A percentile compares a stretch with the other conserved stretches of the same genome.
Evolutionary conservation across 2,329 filamentous ascomycete genomes (phyloP).

Genomic region (Hypoxylon sp.): DNA sequence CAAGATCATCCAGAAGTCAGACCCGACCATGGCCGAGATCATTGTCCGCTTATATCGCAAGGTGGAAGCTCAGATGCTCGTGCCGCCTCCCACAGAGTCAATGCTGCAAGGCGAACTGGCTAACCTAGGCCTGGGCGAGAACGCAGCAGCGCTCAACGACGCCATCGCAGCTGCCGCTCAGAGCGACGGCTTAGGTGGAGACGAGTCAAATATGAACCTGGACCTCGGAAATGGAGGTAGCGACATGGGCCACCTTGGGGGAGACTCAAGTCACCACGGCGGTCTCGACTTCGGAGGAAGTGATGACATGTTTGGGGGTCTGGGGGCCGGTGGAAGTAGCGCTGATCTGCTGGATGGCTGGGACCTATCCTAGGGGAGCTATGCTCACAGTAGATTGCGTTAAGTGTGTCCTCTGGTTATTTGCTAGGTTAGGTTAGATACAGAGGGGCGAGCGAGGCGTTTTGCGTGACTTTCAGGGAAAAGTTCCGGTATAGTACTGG

Average conservation of each 20-base stretch:
- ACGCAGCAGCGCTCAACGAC: conserved; percentile 59
- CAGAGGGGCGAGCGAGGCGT: conserved; percentile 27
- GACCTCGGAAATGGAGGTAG: conserved; percentile 57
- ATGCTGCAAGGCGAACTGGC: conserved; percentile 63
- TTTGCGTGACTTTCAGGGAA: conserved; percentile 1
- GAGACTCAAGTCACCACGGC: conserved; percentile 55
- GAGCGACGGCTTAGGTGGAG: conserved; percentile 56
- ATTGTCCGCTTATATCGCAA: conserved; percentile 74
- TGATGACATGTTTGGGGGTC: conserved; percentile 62
- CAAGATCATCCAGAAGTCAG: conserved; percentile 69
- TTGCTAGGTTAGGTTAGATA: neutral
- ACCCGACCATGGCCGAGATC: conserved; percentile 71
- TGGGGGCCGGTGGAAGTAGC: conserved; percentile 48
- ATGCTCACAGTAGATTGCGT: neutral
- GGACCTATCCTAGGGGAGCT: conserved; percentile 47
- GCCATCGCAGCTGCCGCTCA: conserved; percentile 62
- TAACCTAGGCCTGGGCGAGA: conserved; percentile 58
- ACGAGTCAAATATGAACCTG: conserved; percentile 58
- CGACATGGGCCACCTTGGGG: conserved; percentile 55
- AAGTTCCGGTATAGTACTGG: neutral
- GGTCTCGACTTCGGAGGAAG: conserved; percentile 58
- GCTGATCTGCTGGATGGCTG: conserved; percentile 53
- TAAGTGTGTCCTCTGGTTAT: neutral
- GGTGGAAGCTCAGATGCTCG: conserved; percentile 75
- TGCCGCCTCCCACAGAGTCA: conserved; percentile 55